Conservation (phyloP, 2,329 filamentous ascomycete genomes). For the Exophiala sp. region DNA sequence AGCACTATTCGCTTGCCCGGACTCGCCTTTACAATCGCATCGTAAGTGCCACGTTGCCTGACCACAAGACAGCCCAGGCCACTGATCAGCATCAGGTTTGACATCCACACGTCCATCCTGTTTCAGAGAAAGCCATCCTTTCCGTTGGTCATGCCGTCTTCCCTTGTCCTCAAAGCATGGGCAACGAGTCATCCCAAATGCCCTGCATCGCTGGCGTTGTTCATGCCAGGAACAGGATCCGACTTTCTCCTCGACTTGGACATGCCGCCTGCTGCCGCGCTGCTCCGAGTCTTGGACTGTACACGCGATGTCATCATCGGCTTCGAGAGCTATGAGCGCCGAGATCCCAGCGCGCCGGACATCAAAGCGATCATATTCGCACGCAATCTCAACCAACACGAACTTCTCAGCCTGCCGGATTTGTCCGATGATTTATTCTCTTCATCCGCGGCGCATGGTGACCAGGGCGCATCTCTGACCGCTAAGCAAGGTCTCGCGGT, state of each 20-base stretch:
- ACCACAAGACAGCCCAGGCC: not conserved
- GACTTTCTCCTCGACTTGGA: too few relatives aligned
- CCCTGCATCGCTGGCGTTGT: not conserved
- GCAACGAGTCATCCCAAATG: not conserved
- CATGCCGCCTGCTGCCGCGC: not conserved
- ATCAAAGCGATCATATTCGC: conserved; percentile 16
- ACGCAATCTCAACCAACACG: conserved; percentile 82
- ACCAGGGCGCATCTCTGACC: not conserved
- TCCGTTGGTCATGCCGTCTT: conserved; percentile 7
- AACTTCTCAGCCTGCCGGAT: conserved; percentile 96
- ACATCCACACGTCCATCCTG: conserved; percentile 10
- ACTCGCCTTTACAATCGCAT: conserved; percentile 8
- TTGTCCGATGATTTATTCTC: conserved; percentile 53
- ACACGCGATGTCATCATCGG: conserved; percentile 4
- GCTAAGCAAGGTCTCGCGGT: conserved; percentile 1
- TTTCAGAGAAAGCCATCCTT: conserved; percentile 5
- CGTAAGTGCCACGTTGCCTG: not conserved
- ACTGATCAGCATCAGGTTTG: conserved; percentile 5
- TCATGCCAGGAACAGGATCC: too few relatives aligned
- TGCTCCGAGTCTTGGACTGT: not conserved
- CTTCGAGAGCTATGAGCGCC: conserved; percentile 4
- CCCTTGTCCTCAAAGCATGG: not conserved
- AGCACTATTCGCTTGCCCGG: conserved; percentile 4
- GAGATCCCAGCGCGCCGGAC: conserved; percentile 3
- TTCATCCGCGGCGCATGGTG: not conserved